Percentiles rank a stretch among this genome's conserved stretches.
phyloP scores from a whole-genome alignment of 2,329 filamentous ascomycete genomes.

The Clarireedia sp. region DNA sequence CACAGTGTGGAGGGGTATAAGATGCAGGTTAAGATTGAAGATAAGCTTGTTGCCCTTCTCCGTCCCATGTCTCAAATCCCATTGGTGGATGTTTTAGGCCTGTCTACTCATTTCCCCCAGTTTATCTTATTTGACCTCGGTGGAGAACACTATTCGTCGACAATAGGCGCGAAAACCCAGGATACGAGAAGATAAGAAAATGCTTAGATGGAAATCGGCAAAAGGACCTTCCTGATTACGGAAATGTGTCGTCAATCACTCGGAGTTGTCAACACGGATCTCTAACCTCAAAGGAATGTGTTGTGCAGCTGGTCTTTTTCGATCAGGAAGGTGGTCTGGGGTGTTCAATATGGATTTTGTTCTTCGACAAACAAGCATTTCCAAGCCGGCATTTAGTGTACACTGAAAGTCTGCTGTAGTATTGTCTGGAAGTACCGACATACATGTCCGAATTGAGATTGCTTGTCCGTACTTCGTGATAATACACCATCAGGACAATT shows the following conservation, averaged over 20 bases:
- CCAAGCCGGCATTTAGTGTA: not conserved
- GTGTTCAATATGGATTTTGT: not conserved
- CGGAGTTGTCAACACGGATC: not conserved
- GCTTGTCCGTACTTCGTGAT: not conserved
- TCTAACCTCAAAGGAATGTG: not conserved
- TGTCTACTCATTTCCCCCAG: not conserved
- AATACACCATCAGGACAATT: not conserved
- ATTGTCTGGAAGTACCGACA: not conserved
- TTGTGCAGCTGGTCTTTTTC: not conserved
- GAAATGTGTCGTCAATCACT: not conserved
- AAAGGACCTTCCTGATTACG: slow-evolving; percentile 8
- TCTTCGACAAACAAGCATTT: not conserved
- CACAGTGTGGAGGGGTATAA: not conserved
- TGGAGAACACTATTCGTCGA: not conserved
- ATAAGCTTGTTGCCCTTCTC: slow-evolving; percentile 2
- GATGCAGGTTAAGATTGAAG: not conserved
- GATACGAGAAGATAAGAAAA: slow-evolving; percentile 5
- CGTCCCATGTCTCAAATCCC: not conserved
- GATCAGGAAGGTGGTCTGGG: slow-evolving; percentile 6
- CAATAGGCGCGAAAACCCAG: slow-evolving; percentile 4
- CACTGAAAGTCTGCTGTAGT: not conserved
- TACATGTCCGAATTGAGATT: slow-evolving; percentile 2
- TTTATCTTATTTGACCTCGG: not conserved
- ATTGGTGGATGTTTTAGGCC: slow-evolving; percentile 5
- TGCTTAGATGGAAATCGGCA: no score